These are phyloP conservation scores for Aureobasidium leucospermi DNA, from an alignment of 2,329 filamentous ascomycete species.

Conservation along the genomic window DNA sequence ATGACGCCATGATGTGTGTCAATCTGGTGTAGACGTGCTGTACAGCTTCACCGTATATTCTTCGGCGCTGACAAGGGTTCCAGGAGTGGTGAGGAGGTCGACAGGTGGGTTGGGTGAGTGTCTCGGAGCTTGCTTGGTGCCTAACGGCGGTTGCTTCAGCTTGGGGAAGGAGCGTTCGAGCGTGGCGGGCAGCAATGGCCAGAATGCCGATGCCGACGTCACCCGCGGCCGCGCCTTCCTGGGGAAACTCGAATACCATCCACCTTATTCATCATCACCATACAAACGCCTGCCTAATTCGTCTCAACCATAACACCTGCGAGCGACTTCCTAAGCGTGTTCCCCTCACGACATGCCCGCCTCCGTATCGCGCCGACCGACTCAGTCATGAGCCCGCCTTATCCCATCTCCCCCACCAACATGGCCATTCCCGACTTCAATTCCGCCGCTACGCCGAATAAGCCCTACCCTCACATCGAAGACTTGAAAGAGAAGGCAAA, in stretches of 20 bases:
- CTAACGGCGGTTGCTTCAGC: conserved; percentile 4
- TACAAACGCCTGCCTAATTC: neutral
- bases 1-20: conserved; percentile 72
- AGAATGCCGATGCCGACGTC: neutral
- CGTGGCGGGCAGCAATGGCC: neutral
- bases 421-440: conserved; percentile 3
- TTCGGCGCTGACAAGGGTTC: neutral
- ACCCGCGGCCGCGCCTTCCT: neutral
- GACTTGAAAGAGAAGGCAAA: conserved; percentile 35
- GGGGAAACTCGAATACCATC: neutral
- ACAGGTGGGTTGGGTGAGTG: neutral
- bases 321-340: neutral
- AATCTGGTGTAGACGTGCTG: neutral
- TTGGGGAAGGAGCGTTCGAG: conserved; percentile 1
- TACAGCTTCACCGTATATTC: neutral
- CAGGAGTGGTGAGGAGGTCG: neutral
- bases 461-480: conserved; percentile 31
- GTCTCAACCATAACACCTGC: neutral
- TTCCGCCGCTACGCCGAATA: neutral
- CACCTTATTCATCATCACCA: neutral
- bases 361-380: neutral
- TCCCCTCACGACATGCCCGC: neutral
- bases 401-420: neutral
- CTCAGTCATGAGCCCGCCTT: conserved; percentile 14
- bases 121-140: neutral